Percentiles rank a stretch among this genome's conserved stretches.
phyloP scores from a whole-genome alignment of 768 basidiomycete species.

The Suillus plorans region DNA sequence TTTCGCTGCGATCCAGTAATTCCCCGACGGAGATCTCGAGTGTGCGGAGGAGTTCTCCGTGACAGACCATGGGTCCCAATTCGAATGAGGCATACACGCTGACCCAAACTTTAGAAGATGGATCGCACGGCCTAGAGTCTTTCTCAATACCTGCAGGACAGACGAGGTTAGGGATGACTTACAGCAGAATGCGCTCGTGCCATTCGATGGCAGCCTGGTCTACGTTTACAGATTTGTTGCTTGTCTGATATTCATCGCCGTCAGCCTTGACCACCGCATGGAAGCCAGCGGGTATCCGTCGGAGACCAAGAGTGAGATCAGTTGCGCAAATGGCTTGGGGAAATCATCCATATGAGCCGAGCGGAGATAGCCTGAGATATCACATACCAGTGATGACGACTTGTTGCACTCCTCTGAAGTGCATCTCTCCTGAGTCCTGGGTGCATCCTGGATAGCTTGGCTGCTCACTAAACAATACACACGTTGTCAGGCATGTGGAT shows the following conservation, averaged over 20 bases:
- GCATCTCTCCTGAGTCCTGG: neutral
- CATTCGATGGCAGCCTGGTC: neutral
- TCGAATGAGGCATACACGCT: slow-evolving; percentile 10
- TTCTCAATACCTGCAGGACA: neutral
- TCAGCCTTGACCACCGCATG: neutral
- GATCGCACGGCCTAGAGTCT: neutral
- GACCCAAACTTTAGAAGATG: neutral
- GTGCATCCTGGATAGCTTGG: too few relatives aligned
- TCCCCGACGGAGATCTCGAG: too few relatives aligned
- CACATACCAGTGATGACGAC: neutral
- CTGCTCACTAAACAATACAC: too few relatives aligned
- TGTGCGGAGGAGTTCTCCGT: slow-evolving; percentile 1
- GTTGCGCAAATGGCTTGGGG: slow-evolving; percentile 11
- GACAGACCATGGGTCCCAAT: slow-evolving; percentile 5
- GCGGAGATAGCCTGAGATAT: neutral
- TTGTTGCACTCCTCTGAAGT: neutral
- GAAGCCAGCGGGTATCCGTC: slow-evolving; percentile 13
- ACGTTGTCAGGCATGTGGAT: too few relatives aligned
- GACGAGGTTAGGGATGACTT: neutral
- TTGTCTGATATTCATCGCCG: neutral
- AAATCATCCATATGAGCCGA: neutral
- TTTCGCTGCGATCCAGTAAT: too few relatives aligned
- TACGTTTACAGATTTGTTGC: neutral
- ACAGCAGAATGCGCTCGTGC: slow-evolving; percentile 2
- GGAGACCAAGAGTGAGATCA: slow-evolving; percentile 5